Conservation (phyloP, 805 yeast species). For the Jamesozyma hellenica region DNA sequence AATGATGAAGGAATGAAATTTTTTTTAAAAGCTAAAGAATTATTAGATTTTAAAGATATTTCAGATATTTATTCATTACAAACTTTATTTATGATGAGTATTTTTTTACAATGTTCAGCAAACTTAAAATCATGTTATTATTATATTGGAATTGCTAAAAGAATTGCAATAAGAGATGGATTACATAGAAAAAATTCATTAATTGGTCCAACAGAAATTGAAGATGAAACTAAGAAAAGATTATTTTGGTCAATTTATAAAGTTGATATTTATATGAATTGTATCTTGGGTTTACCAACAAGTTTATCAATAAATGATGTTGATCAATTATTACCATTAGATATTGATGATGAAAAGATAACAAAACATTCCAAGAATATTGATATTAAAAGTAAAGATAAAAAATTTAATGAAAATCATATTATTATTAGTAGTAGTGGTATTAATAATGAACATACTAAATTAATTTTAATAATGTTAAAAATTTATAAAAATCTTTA, state of each 20-base stretch:
- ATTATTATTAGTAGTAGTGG: slow-evolving; percentile 50
- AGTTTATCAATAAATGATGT: slow-evolving; percentile 68
- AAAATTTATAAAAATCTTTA: slow-evolving; percentile 9
- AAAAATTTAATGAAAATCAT: neutral
- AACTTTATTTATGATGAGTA: slow-evolving; percentile 74
- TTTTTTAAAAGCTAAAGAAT: slow-evolving; percentile 68
- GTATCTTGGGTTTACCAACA: slow-evolving; percentile 77
- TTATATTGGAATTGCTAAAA: slow-evolving; percentile 76
- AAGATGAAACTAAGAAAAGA: slow-evolving; percentile 72
- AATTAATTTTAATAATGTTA: slow-evolving; percentile 53
- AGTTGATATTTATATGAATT: slow-evolving; percentile 82
- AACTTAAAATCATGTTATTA: slow-evolving; percentile 79
- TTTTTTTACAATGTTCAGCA: slow-evolving; percentile 82
- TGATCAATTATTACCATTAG: slow-evolving; percentile 79
- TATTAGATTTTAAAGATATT: slow-evolving; percentile 49
- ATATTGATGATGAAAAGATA: slow-evolving; percentile 78
- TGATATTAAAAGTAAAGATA: neutral
- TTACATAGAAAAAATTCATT: slow-evolving; percentile 61
- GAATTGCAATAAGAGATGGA: slow-evolving; percentile 77
- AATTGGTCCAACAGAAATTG: slow-evolving; percentile 60
- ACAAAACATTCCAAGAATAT: neutral
- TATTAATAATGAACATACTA: slow-evolving; percentile 79
- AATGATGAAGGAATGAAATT: slow-evolving; percentile 74
- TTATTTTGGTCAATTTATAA: slow-evolving; percentile 84
- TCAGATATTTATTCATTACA: slow-evolving; percentile 77